phyloP scores from a whole-genome alignment of 495 filamentous ascomycete species.

The Penicillium cinerascens region DNA sequence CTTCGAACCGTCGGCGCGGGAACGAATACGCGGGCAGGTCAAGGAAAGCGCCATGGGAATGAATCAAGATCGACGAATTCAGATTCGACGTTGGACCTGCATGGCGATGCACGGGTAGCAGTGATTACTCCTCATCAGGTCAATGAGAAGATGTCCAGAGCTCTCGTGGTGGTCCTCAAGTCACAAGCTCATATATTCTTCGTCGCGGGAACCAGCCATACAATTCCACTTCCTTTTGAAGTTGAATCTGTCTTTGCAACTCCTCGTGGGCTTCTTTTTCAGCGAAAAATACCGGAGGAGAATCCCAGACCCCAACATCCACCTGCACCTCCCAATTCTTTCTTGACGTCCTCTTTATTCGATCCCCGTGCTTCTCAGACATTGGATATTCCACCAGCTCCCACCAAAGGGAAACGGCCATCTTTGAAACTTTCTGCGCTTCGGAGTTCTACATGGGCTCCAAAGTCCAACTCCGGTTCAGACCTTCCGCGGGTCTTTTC shows the following conservation, averaged over 20 bases:
- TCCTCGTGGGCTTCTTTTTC: conserved; percentile 76
- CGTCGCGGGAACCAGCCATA: conserved; percentile 81
- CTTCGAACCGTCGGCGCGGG: background rate
- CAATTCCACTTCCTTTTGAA: conserved; percentile 91
- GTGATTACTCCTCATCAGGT: conserved; percentile 15
- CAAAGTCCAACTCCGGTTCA: conserved; percentile 39
- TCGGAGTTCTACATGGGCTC: conserved; percentile 22
- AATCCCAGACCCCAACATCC: conserved; percentile 16
- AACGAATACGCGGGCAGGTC: conserved; percentile 13
- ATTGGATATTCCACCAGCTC: conserved; percentile 34
- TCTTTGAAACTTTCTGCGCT: conserved; percentile 30
- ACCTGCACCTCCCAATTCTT: conserved; percentile 72
- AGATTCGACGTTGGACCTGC: conserved; percentile 22
- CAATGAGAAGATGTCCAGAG: conserved; percentile 44
- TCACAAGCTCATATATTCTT: conserved; percentile 92
- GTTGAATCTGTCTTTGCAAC: conserved; percentile 83
- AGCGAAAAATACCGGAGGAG: conserved; percentile 59
- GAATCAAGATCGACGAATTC: conserved; percentile 12
- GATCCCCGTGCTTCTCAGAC: conserved; percentile 44
- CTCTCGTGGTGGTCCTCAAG: conserved; percentile 87
- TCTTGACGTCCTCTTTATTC: conserved; percentile 59
- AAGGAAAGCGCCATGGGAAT: conserved; percentile 13
- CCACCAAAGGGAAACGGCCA: conserved; percentile 35
- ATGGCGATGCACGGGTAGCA: conserved; percentile 17
- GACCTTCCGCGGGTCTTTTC: conserved; percentile 78